Conservation (phyloP, 2,329 filamentous ascomycete species). For the Fonsecaea pedrosoi region DNA sequence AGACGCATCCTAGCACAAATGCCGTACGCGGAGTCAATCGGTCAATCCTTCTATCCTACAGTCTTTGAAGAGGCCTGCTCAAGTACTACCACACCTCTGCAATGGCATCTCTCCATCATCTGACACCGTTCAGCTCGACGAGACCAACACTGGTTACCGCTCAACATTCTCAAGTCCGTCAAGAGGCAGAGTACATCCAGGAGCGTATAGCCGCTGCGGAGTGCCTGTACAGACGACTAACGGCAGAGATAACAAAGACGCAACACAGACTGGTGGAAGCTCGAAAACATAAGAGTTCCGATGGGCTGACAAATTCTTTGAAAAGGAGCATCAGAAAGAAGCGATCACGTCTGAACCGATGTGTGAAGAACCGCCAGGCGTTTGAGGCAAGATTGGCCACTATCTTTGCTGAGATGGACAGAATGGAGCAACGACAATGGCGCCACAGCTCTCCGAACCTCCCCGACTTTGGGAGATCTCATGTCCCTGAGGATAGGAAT, state of each 20-base stretch:
- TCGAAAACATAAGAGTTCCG: background rate
- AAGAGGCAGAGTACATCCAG: conserved; percentile 32
- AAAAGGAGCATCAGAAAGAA: conserved; percentile 23
- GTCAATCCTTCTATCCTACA: background rate
- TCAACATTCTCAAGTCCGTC: conserved; percentile 30
- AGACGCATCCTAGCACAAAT: background rate
- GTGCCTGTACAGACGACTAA: conserved; percentile 17
- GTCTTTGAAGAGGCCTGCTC: background rate
- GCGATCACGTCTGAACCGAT: conserved; percentile 23
- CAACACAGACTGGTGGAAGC: conserved; percentile 12
- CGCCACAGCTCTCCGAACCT: conserved; percentile 13
- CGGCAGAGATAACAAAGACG: conserved; percentile 5
- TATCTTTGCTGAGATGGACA: conserved; percentile 20
- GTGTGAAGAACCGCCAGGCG: conserved; percentile 4
- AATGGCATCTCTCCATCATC: conserved; percentile 10
- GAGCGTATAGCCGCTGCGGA: conserved; percentile 24
- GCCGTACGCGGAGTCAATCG: background rate
- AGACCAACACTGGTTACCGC: conserved; percentile 23
- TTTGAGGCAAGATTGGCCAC: conserved; percentile 15
- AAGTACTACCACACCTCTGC: background rate
- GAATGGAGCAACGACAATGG: conserved; percentile 22
- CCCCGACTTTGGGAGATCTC: background rate
- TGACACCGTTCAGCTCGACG: background rate
- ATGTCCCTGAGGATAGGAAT: background rate
- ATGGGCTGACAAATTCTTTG: background rate